Conservation (phyloP, 202 grass and related monocot genomes). For the Hordeum pubiflorum region DNA sequence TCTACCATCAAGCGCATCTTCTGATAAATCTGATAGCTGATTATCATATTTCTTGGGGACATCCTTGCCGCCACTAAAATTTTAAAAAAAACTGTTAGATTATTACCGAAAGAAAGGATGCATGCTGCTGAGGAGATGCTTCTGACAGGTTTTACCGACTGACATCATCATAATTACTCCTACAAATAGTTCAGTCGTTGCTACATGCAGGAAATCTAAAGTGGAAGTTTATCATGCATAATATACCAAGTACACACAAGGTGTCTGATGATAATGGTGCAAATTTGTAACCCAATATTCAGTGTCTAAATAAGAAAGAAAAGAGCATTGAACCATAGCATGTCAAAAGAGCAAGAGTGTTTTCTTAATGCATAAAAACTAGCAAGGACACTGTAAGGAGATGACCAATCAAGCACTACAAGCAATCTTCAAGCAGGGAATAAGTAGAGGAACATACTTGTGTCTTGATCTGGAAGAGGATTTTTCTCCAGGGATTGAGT, state of each 20-base stretch:
- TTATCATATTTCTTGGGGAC: constrained; percentile 23
- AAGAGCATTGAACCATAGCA: background rate
- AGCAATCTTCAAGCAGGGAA: background rate
- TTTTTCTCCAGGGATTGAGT: constrained; percentile 30
- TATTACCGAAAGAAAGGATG: constrained; percentile 2
- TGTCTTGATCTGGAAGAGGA: constrained; percentile 16
- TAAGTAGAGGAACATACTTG: constrained; percentile 12
- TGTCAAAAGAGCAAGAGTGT: background rate
- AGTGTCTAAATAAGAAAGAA: background rate
- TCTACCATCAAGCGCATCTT: constrained; percentile 39
- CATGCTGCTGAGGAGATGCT: background rate
- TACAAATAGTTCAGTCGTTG: background rate
- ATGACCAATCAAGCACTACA: background rate
- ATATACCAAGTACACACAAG: background rate
- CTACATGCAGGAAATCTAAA: background rate
- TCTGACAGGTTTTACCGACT: background rate
- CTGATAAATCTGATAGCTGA: constrained; percentile 43
- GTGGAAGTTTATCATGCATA: background rate
- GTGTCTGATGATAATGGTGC: background rate
- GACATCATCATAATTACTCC: background rate
- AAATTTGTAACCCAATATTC: background rate
- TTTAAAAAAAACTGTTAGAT: background rate
- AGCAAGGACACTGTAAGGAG: background rate
- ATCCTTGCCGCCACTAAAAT: constrained; percentile 47
- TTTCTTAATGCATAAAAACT: background rate